These are phyloP conservation scores for Yamadazyma friedrichii DNA, from an alignment of 1,139 yeast species.

Conservation along the genomic window DNA sequence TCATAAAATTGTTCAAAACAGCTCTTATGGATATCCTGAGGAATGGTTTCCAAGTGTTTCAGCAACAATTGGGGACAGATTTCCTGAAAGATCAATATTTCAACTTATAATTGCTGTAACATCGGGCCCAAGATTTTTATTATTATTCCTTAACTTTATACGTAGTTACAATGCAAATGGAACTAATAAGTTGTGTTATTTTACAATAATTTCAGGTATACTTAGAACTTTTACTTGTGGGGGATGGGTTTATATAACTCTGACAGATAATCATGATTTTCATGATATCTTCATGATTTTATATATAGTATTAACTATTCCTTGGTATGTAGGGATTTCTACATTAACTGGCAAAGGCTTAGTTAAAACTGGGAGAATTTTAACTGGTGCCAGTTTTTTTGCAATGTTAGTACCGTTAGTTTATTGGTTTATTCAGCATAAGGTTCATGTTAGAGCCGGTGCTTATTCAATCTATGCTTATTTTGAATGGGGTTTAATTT, in stretches of 20 bases:
- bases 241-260: conserved; percentile 97
- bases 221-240: conserved; percentile 92
- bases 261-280: conserved; percentile 95
- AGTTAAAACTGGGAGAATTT: conserved; percentile 51
- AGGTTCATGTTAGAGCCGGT: conserved; percentile 84
- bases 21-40: conserved; percentile 86
- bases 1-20: conserved; percentile 82
- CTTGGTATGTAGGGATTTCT: conserved; percentile 78
- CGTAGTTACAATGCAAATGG: conserved; percentile 29
- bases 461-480: conserved; percentile 94
- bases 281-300: conserved; percentile 95
- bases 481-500: conserved; percentile 87
- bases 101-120: conserved; percentile 81
- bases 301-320: conserved; percentile 83
- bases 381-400: conserved; percentile 63
- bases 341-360: conserved; percentile 50
- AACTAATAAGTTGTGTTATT: conserved; percentile 37
- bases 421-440: conserved; percentile 90
- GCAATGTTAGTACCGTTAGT: conserved; percentile 73
- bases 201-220: conserved; percentile 50
- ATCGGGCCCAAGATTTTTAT: conserved; percentile 81
- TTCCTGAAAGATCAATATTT: conserved; percentile 91
- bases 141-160: conserved; percentile 61
- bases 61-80: conserved; percentile 94
- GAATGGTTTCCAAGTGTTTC: conserved; percentile 99